These are phyloP conservation scores for Termitomyces sp. DNA, from an alignment of 768 basidiomycete genomes.

Conservation along the genomic window DNA sequence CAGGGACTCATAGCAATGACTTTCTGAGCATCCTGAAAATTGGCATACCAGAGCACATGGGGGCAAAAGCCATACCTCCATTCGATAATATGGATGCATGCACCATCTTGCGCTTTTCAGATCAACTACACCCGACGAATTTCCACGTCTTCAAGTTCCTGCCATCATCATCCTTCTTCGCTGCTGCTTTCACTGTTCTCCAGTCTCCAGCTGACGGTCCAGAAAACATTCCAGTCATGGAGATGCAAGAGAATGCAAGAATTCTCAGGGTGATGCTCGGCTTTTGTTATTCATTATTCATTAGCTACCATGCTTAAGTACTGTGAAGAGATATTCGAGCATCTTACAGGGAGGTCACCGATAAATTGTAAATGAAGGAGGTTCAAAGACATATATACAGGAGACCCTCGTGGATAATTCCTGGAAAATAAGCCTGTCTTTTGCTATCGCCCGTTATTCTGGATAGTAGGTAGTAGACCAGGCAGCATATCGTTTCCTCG, in stretches of 20 bases:
- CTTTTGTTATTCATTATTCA: slow-evolving; percentile 44
- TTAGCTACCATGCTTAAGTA: slow-evolving; percentile 23
- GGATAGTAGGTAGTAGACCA: slow-evolving; percentile 24
- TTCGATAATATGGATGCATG: slow-evolving; percentile 42
- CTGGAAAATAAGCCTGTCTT: slow-evolving; percentile 32
- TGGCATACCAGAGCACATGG: neutral
- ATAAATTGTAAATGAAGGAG: slow-evolving; percentile 46
- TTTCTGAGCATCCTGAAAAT: neutral
- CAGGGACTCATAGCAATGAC: too few relatives aligned
- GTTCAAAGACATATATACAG: slow-evolving; percentile 26
- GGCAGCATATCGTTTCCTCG: slow-evolving; percentile 28
- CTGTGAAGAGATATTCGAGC: slow-evolving; percentile 17
- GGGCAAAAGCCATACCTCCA: slow-evolving; percentile 19
- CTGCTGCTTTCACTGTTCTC: slow-evolving; percentile 48
- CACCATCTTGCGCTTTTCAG: slow-evolving; percentile 49
- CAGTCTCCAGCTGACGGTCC: slow-evolving; percentile 28
- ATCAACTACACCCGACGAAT: slow-evolving; percentile 31
- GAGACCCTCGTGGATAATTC: slow-evolving; percentile 23
- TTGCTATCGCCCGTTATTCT: slow-evolving; percentile 34
- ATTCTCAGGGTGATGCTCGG: slow-evolving; percentile 36
- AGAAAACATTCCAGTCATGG: slow-evolving; percentile 35
- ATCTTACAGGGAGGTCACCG: slow-evolving; percentile 26
- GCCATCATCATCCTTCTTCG: slow-evolving; percentile 54
- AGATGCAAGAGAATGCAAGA: slow-evolving; percentile 39
- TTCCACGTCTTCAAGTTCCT: slow-evolving; percentile 52